Evolutionary conservation across 176 grass and related monocot species (phyloP), one percentile per base, ranked within the genome.

Genomic region (Oryza glumipatula): DNA sequence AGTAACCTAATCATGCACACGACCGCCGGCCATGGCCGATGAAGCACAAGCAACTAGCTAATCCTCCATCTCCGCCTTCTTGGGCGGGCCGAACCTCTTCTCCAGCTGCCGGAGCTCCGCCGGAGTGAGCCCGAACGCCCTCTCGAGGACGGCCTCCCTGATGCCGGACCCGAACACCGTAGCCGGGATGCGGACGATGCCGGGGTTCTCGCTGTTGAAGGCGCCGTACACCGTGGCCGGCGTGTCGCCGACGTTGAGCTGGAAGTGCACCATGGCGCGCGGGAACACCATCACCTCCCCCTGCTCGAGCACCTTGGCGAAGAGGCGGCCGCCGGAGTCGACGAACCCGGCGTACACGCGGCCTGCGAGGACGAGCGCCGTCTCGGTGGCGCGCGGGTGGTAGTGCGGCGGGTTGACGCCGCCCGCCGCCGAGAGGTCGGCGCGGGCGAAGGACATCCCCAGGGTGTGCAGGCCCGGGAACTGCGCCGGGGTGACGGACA

Each of bases 251-350:
- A 91, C 87, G 89, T 96, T 96, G 73, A 93, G 80, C 91, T 96
- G 94, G 88, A 96, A 96, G 74, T 96, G 91, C 49, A 96, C 54
- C 94, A 96, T 89, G 22, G 70, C 94, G 0, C 47, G 52, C 4
- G 91, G 94, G 87, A 93, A 96, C 68, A 96, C 94, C 94, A 96
- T 96, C 17, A 96, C 94, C 38, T 96, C 88, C 13, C 94, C 94
- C 12, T 81, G 73, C 77, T 83, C 91, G 60, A 96, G 80, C 65
- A 96, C 84, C 84, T 89, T 96, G 69, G 94, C 84, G 89, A 91
- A 93, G 39, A 96, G 2, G 64, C 87, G 91, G 0, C 94, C 94
- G 0, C 12, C 87, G 0, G 94, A 85, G 84, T 96, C 94, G 3
- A 96, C 91, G 78, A 96, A 96, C 7, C 94, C 94, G 1, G 91